Percentiles rank a stretch among this genome's conserved stretches.
Conservation (phyloP, 306 rosid species). For the Abrus precatorius region DNA sequence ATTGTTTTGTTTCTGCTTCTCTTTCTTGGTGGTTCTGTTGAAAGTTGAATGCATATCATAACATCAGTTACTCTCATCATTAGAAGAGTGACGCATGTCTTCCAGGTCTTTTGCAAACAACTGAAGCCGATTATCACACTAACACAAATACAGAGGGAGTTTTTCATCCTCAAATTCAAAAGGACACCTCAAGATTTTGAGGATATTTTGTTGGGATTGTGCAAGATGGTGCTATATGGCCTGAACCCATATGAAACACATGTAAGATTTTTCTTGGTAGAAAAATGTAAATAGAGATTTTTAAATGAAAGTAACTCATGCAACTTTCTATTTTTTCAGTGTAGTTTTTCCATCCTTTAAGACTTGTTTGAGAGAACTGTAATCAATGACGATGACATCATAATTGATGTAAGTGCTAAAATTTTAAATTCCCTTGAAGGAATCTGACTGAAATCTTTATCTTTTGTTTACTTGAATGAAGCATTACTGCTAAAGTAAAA, state of each 20-base stretch:
- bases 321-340: slow-evolving; percentile 35
- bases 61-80: slow-evolving; percentile 40
- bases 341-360: slow-evolving; percentile 20
- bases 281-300: slow-evolving; percentile 40
- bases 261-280: slow-evolving; percentile 18
- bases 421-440: slow-evolving; percentile 15
- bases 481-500: slow-evolving; percentile 4
- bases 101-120: slow-evolving; percentile 16
- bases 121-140: slow-evolving; percentile 25
- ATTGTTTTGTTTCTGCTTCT: slow-evolving; percentile 28
- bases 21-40: slow-evolving; percentile 43
- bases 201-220: slow-evolving; percentile 33
- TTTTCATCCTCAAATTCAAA: slow-evolving; percentile 20
- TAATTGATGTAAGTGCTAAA: slow-evolving; percentile 21
- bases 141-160: slow-evolving; percentile 16
- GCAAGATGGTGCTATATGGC: slow-evolving; percentile 35
- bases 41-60: slow-evolving; percentile 35
- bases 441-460: background rate
- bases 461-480: background rate
- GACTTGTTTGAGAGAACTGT: slow-evolving; percentile 13
- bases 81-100: slow-evolving; percentile 13
- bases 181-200: slow-evolving; percentile 2
- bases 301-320: slow-evolving; percentile 37
- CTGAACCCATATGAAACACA: slow-evolving; percentile 29
- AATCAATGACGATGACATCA: slow-evolving; percentile 14